Conservation (phyloP, 495 filamentous ascomycete species). For the Echria macrotheca region DNA sequence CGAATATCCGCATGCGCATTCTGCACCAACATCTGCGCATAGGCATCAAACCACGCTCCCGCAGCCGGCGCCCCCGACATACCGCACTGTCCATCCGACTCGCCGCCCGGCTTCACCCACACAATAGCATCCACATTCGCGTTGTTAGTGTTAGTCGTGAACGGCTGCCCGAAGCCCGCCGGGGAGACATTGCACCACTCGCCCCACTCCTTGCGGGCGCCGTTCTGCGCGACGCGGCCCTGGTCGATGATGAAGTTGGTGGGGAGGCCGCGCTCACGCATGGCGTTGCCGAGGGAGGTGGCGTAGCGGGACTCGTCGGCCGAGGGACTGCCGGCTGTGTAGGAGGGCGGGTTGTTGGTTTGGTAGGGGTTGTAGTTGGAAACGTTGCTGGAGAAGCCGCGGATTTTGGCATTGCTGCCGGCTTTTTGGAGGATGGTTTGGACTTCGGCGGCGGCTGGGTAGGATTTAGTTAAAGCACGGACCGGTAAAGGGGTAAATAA, state of each 20-base stretch:
- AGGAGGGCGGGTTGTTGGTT: constrained; percentile 33
- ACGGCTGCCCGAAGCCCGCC: constrained; percentile 61
- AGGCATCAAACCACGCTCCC: constrained; percentile 66
- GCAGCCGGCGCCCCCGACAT: constrained; percentile 56
- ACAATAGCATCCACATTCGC: constrained; percentile 64
- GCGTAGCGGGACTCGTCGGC: constrained; percentile 64
- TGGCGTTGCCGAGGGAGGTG: constrained; percentile 54
- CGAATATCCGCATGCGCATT: constrained; percentile 30
- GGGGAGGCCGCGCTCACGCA: constrained; percentile 53
- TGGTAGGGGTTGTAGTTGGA: constrained; percentile 68
- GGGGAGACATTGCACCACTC: constrained; percentile 71
- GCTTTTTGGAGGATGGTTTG: constrained; percentile 38
- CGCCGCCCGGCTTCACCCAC: constrained; percentile 74
- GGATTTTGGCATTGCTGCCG: constrained; percentile 32
- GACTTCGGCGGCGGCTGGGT: constrained; percentile 57
- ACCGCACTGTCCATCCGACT: constrained; percentile 68
- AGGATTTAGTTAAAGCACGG: too few relatives aligned
- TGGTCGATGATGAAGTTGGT: constrained; percentile 57
- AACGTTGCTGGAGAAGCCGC: constrained; percentile 69
- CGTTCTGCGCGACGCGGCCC: constrained; percentile 41
- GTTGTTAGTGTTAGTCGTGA: constrained; percentile 56
- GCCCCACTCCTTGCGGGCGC: constrained; percentile 56
- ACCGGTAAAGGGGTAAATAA: too few relatives aligned
- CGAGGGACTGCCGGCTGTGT: constrained; percentile 37
- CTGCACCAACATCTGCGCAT: constrained; percentile 58